These are phyloP conservation scores for Elongisporangium senticosum DNA, from an alignment of 352 stramenopile species.

Conservation along the genomic window DNA sequence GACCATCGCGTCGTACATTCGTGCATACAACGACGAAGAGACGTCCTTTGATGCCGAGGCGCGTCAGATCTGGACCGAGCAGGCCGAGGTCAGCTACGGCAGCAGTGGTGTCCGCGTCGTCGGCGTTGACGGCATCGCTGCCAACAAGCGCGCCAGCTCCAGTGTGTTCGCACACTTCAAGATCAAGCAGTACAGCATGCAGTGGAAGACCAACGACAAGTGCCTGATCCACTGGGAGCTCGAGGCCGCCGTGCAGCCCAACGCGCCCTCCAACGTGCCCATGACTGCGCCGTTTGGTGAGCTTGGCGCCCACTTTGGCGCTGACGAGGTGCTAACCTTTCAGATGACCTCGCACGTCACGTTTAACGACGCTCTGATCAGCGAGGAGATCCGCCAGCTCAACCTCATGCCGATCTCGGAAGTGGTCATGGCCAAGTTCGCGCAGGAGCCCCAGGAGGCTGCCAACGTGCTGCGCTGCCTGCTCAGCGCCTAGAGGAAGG, in stretches of 20 bases:
- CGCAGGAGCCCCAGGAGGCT: conserved; percentile 44
- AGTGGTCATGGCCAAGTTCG: conserved; percentile 41
- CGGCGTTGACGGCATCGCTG: conserved; percentile 54
- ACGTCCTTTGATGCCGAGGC: conserved; percentile 50
- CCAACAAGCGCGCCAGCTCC: conserved; percentile 50
- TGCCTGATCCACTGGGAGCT: conserved; percentile 75
- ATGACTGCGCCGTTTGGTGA: conserved; percentile 63
- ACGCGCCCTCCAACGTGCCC: conserved; percentile 47
- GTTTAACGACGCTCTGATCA: conserved; percentile 73
- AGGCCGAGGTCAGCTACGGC: conserved; percentile 69
- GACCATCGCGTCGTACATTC: conserved; percentile 62
- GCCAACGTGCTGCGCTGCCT: conserved; percentile 54
- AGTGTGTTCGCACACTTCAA: conserved; percentile 73
- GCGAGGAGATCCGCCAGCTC: conserved; percentile 73
- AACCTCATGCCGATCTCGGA: conserved; percentile 62
- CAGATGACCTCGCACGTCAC: conserved; percentile 74
- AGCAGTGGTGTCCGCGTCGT: conserved; percentile 31
- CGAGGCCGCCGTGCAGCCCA: conserved; percentile 43
- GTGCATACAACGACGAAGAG: conserved; percentile 65
- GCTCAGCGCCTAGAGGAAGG: conserved; percentile 10
- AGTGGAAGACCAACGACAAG: conserved; percentile 79
- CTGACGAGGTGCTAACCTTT: conserved; percentile 54
- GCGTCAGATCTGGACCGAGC: conserved; percentile 48
- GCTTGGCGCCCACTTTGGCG: conserved; percentile 38
- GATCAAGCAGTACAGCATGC: conserved; percentile 77